Conservation (phyloP, 164 flowering plant species). For the Nymphaea thermarum region DNA sequence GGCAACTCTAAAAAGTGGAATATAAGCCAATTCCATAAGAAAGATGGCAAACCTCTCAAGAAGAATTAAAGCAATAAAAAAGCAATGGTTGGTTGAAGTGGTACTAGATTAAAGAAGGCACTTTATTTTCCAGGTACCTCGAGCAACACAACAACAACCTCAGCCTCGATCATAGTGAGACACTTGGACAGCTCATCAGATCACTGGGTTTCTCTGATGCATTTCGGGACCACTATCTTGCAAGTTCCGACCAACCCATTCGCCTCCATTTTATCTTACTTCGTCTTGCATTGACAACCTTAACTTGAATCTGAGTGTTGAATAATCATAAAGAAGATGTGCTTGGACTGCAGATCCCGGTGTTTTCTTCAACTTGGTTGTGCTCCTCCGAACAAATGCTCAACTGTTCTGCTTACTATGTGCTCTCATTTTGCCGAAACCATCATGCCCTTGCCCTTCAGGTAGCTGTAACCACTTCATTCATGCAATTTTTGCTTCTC, state of each 20-base stretch:
- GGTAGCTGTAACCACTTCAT: no score
- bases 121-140: slow-evolving; percentile 38
- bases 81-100: slow-evolving; percentile 1
- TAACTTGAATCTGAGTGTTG: no score
- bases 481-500: no score
- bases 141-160: slow-evolving; percentile 65
- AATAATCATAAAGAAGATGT: not conserved
- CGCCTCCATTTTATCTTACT: no score
- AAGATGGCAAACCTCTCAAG: no score
- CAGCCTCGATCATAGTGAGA: slow-evolving; percentile 61
- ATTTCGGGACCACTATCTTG: slow-evolving; percentile 82
- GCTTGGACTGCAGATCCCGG: slow-evolving; percentile 39
- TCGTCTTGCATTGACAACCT: no score
- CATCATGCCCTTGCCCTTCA: no score
- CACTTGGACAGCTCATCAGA: slow-evolving; percentile 68
- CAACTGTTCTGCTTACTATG: slow-evolving; percentile 73
- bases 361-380: slow-evolving; percentile 90
- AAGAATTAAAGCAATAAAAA: no score
- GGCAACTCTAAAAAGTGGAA: no score
- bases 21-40: no score
- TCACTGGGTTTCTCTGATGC: slow-evolving; percentile 69
- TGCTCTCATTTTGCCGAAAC: slow-evolving; percentile 20
- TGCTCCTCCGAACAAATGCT: slow-evolving; percentile 68
- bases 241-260: slow-evolving; percentile 16
- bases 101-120: no score